phyloP scores from a whole-genome alignment of 2,329 filamentous ascomycete species.

The Elsinoe australis region DNA sequence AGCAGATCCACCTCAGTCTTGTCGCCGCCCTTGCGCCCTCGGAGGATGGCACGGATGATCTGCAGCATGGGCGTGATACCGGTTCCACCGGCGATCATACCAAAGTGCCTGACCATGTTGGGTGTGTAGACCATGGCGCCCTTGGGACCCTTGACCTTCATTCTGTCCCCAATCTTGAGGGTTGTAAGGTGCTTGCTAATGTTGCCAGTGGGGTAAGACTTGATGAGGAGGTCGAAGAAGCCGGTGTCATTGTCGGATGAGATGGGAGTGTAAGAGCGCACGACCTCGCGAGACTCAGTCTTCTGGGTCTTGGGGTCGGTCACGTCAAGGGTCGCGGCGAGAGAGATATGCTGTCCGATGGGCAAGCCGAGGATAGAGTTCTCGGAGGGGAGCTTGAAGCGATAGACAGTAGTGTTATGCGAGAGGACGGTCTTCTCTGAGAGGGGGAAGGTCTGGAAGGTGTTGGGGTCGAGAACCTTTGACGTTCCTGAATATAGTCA shows the following conservation, averaged over 20 bases:
- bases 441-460: constrained; percentile 87
- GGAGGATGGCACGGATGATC: constrained; percentile 75
- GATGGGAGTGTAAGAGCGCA: constrained; percentile 88
- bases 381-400: constrained; percentile 73
- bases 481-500: constrained; percentile 51
- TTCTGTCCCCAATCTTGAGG: constrained; percentile 73
- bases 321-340: constrained; percentile 74
- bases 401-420: constrained; percentile 99
- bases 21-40: constrained; percentile 44
- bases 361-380: constrained; percentile 68
- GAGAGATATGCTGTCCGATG: constrained; percentile 90
- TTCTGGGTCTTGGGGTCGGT: constrained; percentile 53
- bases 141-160: constrained; percentile 90
- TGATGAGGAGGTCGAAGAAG: constrained; percentile 94
- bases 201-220: constrained; percentile 95
- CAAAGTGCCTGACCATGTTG: constrained; percentile 93
- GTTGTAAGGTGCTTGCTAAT: constrained; percentile 89
- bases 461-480: constrained; percentile 77
- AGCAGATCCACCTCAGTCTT: constrained; percentile 88
- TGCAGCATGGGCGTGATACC: constrained; percentile 99
- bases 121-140: constrained; percentile 95
- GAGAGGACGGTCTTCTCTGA: constrained; percentile 92
- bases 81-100: constrained; percentile 96
- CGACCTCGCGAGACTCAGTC: constrained; percentile 69
- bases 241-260: constrained; percentile 82